These are phyloP conservation scores for Nigrospora osmanthi DNA, from an alignment of 2,329 filamentous ascomycete genomes.

Conservation along the genomic window DNA sequence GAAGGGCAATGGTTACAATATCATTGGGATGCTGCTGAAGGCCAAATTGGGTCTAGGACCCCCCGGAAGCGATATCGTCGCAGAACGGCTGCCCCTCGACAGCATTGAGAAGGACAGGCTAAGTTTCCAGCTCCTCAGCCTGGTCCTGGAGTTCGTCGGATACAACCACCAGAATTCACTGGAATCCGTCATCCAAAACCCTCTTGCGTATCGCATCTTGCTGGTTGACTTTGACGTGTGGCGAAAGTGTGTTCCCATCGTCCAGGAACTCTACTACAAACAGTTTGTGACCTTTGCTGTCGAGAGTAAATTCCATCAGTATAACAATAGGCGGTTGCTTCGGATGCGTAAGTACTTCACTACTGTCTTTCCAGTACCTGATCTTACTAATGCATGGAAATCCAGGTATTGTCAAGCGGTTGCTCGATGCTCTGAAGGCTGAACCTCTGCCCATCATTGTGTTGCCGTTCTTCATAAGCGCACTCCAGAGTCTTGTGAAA, in stretches of 20 bases:
- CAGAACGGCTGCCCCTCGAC: conserved; percentile 36
- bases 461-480: conserved; percentile 66
- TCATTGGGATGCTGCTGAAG: conserved; percentile 74
- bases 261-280: conserved; percentile 84
- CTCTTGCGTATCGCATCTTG: conserved; percentile 84
- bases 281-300: conserved; percentile 85
- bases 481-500: conserved; percentile 72
- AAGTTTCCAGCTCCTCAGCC: conserved; percentile 58
- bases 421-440: conserved; percentile 84
- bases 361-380: background rate
- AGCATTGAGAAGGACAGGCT: conserved; percentile 47
- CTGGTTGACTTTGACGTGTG: conserved; percentile 91
- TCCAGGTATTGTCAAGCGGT: conserved; percentile 76
- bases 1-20: conserved; percentile 85
- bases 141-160: conserved; percentile 80
- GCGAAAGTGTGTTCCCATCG: conserved; percentile 68
- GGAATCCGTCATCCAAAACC: conserved; percentile 91
- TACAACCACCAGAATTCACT: conserved; percentile 74
- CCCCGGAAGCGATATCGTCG: conserved; percentile 22
- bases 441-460: conserved; percentile 68
- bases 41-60: conserved; percentile 63
- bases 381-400: conserved; percentile 3
- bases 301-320: conserved; percentile 86
- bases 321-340: conserved; percentile 79
- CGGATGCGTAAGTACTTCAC: conserved; percentile 70